Base-by-base conservation (phyloP, 2,329 filamentous ascomycete genomes). In the Cytospora mali region DNA sequence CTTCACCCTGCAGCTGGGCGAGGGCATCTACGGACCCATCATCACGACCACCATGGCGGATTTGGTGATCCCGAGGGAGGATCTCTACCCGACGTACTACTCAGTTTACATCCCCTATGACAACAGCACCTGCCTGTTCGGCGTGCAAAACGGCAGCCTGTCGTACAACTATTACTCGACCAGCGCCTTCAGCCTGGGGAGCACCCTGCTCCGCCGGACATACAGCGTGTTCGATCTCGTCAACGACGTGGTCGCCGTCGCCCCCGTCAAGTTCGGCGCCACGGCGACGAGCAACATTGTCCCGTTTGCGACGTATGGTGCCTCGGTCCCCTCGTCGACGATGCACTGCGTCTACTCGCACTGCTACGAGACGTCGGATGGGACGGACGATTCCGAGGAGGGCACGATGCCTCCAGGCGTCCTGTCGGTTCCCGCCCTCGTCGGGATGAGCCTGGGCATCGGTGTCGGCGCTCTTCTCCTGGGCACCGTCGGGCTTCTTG, bases 221-320 rank as follows among this genome's bases (percentile, higher is more conserved):
- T 76, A 76, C 64, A 66, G 70, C 54, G 73, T 73, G 4, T 74
- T 75, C 55, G 74, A 76, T 62, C 60, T 71, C 14, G 70, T 66
- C 51, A 74, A 74, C 64, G 51, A 62, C n/a, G 71, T 75, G 55
- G 58, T 75, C 3, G 73, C 71, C 39, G 27, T 76, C 13, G 74
- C 73, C 1, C 69, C 70, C 0, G 65, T 69, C 64, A 71, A 67
- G 58, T 70, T 72, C 10, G 58, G 60, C n/a, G 59, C 65, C 27
- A 64, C 57, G 4, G 55, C 57, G 3, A 50, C 63, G 13, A 65
- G 68, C 14, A 67, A 68, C 35, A 65, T 75, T 10, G 65, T 73
- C 11, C 31, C 69, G 5, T 75, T 76, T 50, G 60, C 64, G 9
- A 65, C 21, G 48, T 70, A 69, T 14, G 70, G 67, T 0, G 70